phyloP scores from a whole-genome alignment of 139 green algal genomes.

The Limnomonas spitsbergensis region DNA sequence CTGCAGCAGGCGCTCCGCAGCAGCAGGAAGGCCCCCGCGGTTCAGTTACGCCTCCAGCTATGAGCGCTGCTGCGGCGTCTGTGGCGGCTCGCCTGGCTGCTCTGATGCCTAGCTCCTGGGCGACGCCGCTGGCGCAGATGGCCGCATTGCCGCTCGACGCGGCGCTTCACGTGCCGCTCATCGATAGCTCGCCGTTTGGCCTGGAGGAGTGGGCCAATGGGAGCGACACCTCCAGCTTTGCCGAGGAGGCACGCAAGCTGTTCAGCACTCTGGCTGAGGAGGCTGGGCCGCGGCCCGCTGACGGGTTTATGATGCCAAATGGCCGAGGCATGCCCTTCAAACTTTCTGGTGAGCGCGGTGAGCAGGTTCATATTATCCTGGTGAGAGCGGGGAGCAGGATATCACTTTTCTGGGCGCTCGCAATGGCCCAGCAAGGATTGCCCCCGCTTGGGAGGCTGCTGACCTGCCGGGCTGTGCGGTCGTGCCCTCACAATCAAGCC shows the following conservation, averaged over 20 bases:
- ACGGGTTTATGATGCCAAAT: no score
- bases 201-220: constrained; percentile 11
- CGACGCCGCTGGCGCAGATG: constrained; percentile 7
- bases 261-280: background rate
- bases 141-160: constrained; percentile 5
- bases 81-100: constrained; percentile 3
- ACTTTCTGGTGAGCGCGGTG: no score
- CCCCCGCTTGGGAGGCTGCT: no score
- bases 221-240: background rate
- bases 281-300: no score
- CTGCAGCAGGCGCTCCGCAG: background rate
- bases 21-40: background rate
- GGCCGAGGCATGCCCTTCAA: no score
- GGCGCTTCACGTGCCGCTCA: background rate
- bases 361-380: no score
- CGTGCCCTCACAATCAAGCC: no score
- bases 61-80: background rate
- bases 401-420: no score
- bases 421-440: no score
- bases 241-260: constrained; percentile 17
- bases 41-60: constrained; percentile 1
- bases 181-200: constrained; percentile 5
- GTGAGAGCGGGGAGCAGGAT: no score
- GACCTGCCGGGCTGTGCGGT: no score
- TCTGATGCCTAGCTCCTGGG: constrained; percentile 7